Conservation (phyloP, 148 eudicot species). For the Fagopyrum tataricum region DNA sequence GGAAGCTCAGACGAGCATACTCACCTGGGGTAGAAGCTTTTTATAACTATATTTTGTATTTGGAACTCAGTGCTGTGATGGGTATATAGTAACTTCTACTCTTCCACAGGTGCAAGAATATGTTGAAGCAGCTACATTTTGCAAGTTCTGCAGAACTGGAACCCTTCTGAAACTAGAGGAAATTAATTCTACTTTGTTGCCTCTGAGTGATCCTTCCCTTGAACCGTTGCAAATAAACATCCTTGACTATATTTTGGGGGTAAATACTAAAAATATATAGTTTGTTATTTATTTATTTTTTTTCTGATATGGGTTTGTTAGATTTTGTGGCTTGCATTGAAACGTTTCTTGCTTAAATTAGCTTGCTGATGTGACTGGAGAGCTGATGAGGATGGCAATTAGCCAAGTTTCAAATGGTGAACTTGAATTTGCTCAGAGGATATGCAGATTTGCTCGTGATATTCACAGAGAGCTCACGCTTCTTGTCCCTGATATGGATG, state of each 20-base stretch:
- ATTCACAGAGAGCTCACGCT: slow-evolving; percentile 74
- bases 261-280: slow-evolving; percentile 22
- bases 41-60: not conserved
- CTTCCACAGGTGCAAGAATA: slow-evolving; percentile 81
- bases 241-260: slow-evolving; percentile 94
- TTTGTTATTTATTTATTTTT: not conserved
- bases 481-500: slow-evolving; percentile 80
- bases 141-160: slow-evolving; percentile 81
- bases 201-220: slow-evolving; percentile 58
- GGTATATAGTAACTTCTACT: slow-evolving; percentile 1
- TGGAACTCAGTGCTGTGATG: not conserved
- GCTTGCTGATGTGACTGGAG: slow-evolving; percentile 99
- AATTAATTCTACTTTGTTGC: slow-evolving; percentile 59
- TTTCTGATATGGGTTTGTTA: not conserved
- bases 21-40: slow-evolving; percentile 80
- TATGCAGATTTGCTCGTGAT: slow-evolving; percentile 84
- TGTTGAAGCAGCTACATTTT: slow-evolving; percentile 93
- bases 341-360: slow-evolving; percentile 21
- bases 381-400: slow-evolving; percentile 97
- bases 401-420: slow-evolving; percentile 96
- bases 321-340: slow-evolving; percentile 7
- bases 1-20: slow-evolving; percentile 94
- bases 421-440: slow-evolving; percentile 74
- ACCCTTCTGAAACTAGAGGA: slow-evolving; percentile 74
- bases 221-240: slow-evolving; percentile 88